Evolutionary conservation across 2,329 filamentous ascomycete species (phyloP).

Genomic region (Monosporascus sp.): DNA sequence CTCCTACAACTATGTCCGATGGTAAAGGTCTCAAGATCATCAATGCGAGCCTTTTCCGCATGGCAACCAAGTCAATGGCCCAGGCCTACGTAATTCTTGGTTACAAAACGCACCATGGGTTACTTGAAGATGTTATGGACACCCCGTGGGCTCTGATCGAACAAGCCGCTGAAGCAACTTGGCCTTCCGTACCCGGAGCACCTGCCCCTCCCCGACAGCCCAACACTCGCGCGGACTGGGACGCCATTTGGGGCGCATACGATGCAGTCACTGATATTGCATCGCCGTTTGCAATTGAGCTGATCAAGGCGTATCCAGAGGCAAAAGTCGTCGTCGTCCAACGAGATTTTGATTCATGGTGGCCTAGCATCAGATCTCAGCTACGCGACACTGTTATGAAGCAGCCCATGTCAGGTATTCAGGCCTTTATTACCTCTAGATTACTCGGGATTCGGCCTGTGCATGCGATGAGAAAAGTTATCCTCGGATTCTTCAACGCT

Average conservation of each 20-base stretch:
- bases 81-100: conserved; percentile 12
- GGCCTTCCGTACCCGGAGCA: conserved; percentile 3
- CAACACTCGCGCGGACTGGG: conserved; percentile 5
- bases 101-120: conserved; percentile 9
- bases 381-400: neutral
- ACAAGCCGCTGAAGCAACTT: conserved; percentile 10
- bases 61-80: conserved; percentile 14
- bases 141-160: conserved; percentile 9
- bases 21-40: conserved; percentile 3
- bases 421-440: neutral
- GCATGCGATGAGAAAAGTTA: neutral
- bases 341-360: conserved; percentile 19
- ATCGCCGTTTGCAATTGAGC: conserved; percentile 10
- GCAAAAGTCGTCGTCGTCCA: conserved; percentile 19
- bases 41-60: conserved; percentile 9
- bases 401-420: neutral
- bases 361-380: conserved; percentile 9
- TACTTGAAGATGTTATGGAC: neutral
- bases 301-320: conserved; percentile 16
- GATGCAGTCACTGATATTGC: conserved; percentile 17
- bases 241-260: conserved; percentile 8
- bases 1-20: too few relatives aligned
- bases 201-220: neutral
- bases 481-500: neutral
- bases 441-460: neutral